Evolutionary conservation across 257 asterid genomes (phyloP).

Genomic region (Catharanthus roseus): DNA sequence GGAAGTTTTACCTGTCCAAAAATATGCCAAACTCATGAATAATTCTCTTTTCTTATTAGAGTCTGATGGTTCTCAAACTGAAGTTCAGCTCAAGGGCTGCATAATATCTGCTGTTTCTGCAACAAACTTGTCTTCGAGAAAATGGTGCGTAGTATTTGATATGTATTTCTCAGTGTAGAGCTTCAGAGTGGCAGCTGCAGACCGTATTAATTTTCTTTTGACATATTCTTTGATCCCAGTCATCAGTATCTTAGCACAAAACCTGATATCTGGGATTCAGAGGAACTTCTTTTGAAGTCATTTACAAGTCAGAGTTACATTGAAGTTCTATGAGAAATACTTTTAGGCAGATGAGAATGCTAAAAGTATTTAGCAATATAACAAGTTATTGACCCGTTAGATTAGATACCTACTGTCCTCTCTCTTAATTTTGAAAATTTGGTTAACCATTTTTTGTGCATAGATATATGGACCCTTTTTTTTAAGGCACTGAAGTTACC

Average conservation of each 20-base stretch:
- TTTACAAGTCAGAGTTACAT: too few species aligned
- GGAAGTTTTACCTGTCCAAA: constrained; percentile 69
- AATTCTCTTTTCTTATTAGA: constrained; percentile 55
- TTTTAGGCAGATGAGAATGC: not conserved
- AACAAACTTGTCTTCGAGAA: constrained; percentile 57
- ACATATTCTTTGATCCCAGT: too few species aligned
- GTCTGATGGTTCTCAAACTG: constrained; percentile 54
- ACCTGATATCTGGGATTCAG: not conserved
- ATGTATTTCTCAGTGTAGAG: not conserved
- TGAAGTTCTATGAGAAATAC: not conserved
- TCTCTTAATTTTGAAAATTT: not conserved
- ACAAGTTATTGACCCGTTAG: not conserved
- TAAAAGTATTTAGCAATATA: not conserved
- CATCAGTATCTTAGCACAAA: not conserved
- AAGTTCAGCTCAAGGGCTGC: constrained; percentile 72
- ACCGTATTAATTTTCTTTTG: not conserved
- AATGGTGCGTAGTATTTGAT: constrained; percentile 47
- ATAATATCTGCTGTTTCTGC: constrained; percentile 74
- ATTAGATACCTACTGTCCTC: not conserved
- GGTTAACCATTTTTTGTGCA: not conserved
- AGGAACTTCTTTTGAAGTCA: not conserved
- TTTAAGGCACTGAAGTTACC: not conserved
- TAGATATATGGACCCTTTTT: not conserved
- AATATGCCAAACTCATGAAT: constrained; percentile 54
- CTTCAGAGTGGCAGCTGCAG: not conserved